phyloP scores from a whole-genome alignment of 2,329 filamentous ascomycete species.

The Gaeumannomyces tritici region DNA sequence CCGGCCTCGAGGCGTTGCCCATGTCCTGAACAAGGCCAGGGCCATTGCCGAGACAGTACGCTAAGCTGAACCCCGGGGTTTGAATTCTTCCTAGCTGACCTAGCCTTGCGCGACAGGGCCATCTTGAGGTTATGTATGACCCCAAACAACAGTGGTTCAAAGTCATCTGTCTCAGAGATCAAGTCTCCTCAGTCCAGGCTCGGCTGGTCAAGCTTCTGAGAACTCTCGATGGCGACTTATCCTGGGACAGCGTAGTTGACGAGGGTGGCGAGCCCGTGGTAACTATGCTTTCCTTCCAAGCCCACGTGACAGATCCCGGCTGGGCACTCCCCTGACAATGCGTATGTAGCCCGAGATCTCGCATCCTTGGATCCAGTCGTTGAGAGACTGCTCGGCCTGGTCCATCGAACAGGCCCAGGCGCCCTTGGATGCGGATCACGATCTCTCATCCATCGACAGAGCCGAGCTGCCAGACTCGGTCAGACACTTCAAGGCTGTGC shows the following conservation, averaged over 20 bases:
- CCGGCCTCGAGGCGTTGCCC: constrained; percentile 11
- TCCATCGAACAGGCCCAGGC: too few relatives aligned
- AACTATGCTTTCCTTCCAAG: not conserved
- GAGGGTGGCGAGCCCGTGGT: constrained; percentile 5
- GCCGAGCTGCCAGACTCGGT: not conserved
- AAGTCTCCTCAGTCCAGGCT: constrained; percentile 8
- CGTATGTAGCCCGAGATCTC: not conserved
- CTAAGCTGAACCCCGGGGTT: not conserved
- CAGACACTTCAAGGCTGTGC: not conserved
- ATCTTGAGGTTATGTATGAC: constrained; percentile 14
- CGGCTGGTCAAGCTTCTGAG: constrained; percentile 4
- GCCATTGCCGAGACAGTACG: constrained; percentile 7
- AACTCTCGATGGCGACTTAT: constrained; percentile 6
- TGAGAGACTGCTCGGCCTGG: not conserved
- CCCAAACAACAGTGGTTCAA: constrained; percentile 14
- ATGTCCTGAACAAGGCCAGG: constrained; percentile 12
- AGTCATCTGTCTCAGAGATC: constrained; percentile 9
- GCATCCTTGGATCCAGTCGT: not conserved
- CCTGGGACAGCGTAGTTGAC: constrained; percentile 4
- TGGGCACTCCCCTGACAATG: too few relatives aligned
- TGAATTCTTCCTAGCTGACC: not conserved
- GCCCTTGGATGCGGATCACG: not conserved
- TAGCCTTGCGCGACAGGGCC: constrained; percentile 8
- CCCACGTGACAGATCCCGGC: too few relatives aligned
- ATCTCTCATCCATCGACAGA: not conserved